phyloP scores from a whole-genome alignment of 2,329 filamentous ascomycete species.

The Claviceps capensis region DNA sequence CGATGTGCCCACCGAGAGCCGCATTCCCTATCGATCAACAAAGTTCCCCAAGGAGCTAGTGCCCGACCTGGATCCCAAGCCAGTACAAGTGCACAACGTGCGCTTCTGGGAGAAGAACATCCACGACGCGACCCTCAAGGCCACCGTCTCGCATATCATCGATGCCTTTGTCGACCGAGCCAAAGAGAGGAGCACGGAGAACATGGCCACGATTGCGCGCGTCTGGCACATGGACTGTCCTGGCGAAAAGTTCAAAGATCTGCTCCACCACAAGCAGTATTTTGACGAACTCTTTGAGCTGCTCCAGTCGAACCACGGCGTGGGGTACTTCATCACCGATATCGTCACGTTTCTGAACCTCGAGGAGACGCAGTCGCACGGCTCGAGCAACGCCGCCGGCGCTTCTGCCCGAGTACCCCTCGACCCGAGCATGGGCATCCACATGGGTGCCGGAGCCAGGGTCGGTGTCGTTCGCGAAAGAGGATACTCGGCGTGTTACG shows the following conservation, averaged over 20 bases:
- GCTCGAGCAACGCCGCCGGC: constrained; percentile 6
- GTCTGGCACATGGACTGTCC: constrained; percentile 19
- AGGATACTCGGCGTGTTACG: constrained; percentile 12
- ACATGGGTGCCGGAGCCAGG: constrained; percentile 9
- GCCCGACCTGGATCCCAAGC: constrained; percentile 14
- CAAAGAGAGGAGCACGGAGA: constrained; percentile 9
- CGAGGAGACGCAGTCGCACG: constrained; percentile 9
- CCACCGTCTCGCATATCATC: constrained; percentile 14
- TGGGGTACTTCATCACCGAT: constrained; percentile 17
- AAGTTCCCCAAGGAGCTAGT: constrained; percentile 13
- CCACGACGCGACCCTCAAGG: constrained; percentile 12
- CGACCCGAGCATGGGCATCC: constrained; percentile 10
- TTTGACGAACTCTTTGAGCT: constrained; percentile 16
- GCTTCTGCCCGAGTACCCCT: constrained; percentile 9
- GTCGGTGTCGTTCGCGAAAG: constrained; percentile 11
- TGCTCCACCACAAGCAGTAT: constrained; percentile 13
- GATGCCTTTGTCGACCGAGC: constrained; percentile 14
- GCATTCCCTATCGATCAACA: constrained; percentile 12
- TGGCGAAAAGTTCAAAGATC: constrained; percentile 16
- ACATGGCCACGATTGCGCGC: constrained; percentile 14
- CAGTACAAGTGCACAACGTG: constrained; percentile 15
- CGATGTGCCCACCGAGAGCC: constrained; percentile 14
- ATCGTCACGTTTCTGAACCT: constrained; percentile 16
- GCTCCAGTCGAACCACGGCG: constrained; percentile 11
- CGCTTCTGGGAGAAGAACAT: constrained; percentile 16